Evolutionary conservation across 108 stramenopile species (phyloP), one percentile per base, ranked within the genome.

Genomic region (Ochromonas danica): DNA sequence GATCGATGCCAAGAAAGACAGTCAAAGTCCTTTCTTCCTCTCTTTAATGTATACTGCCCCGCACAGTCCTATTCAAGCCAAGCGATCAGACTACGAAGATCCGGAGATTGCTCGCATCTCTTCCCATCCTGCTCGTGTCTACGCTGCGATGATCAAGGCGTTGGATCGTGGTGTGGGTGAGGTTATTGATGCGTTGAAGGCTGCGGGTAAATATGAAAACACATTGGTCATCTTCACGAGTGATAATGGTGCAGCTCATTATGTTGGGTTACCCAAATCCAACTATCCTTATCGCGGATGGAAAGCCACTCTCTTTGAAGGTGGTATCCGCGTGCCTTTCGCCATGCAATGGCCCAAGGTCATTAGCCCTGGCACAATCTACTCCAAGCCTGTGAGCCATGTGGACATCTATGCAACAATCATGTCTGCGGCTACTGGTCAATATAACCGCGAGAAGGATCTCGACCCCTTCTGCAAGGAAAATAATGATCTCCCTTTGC

Each of bases 191-290:
- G 28, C 25, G 6, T 33, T 75, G 51, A 27, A 36, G 38, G 40
- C 14, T 6, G 38, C 72, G 31, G 31, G 31, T 27, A 6, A 57
- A 57, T 45, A 36, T 28, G 72, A 75, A 6, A 75, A 75, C 25
- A 75, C 72, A 75, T 57, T 75, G 40, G 36, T 75, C n/a, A 75
- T 75, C 17, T 75, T 75, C 31, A 75, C 72, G 40, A 14, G 10
- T 27, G 72, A 75, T 36, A 75, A 75, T 36, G 72, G 72, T 14
- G 72, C 10, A 27, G 45, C 72, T 6, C 3, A 39, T 27, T 75
- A 60, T 33, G 6, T 25, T 36, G 51, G 43, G 10, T 6, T 45
- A 27, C 28, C 17, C 14, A 27, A 75, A 3, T 14, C 38, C 45
- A 75, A 75, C 40, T 3, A 3, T 27, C 72, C 72, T 28, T 75